Evolutionary conservation across 352 stramenopile genomes (phyloP).

Genomic region (Globisporangium viniferum): DNA sequence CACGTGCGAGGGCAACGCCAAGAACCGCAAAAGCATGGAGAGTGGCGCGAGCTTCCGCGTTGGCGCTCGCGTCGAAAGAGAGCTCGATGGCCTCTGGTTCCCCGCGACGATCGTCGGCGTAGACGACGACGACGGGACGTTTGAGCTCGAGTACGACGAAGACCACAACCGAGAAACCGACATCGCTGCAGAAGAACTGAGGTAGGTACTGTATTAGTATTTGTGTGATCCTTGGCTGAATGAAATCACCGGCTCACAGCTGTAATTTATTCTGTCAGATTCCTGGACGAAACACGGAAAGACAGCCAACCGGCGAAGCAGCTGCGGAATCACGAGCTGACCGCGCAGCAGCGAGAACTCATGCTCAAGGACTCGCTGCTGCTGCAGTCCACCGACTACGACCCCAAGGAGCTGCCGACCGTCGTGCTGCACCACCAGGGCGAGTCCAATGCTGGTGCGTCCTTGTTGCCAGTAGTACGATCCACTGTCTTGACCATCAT

Average conservation of each 20-base stretch:
- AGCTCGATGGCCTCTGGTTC: conserved; percentile 79
- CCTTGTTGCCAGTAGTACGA: background rate
- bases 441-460: conserved; percentile 58
- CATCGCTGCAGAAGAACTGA: conserved; percentile 49
- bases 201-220: too few species aligned
- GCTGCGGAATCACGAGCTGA: conserved; percentile 5
- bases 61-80: conserved; percentile 54
- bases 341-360: conserved; percentile 32
- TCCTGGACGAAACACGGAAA: conserved; percentile 22
- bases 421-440: conserved; percentile 76
- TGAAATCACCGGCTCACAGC: too few species aligned
- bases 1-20: background rate
- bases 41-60: conserved; percentile 24
- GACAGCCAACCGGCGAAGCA: conserved; percentile 12
- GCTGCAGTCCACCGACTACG: conserved; percentile 59
- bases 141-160: conserved; percentile 79
- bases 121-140: conserved; percentile 46
- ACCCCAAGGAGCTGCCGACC: conserved; percentile 66
- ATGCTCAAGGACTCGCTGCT: conserved; percentile 56
- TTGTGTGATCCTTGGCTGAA: background rate
- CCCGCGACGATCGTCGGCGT: conserved; percentile 51
- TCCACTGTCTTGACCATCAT: background rate
- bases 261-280: background rate
- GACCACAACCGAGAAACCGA: conserved; percentile 70
- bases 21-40: conserved; percentile 10